Evolutionary conservation across 805 yeast genomes (phyloP), one percentile per base, ranked within the genome.

Genomic region (Saccharomycopsis vini): DNA sequence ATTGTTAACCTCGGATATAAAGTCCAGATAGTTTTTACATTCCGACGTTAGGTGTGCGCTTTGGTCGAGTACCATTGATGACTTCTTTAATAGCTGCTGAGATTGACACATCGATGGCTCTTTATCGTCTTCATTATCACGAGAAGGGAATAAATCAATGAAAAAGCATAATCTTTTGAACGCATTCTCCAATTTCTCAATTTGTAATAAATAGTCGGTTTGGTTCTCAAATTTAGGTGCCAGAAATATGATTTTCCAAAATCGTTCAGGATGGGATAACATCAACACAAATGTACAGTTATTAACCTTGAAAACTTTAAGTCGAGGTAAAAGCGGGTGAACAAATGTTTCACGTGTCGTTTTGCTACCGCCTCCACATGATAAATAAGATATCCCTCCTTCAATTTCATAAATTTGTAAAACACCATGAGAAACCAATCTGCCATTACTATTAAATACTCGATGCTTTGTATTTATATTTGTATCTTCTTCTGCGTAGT

Each of bases 311-410:
- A 45, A 45, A 16, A 40, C 36, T 29, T 45, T 40, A 6, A 45
- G 19, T 22, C 36, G 23, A 4, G 48, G 48, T 18, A 45, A 32
- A 21, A 45, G 30, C 5, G 48, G 48, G 19, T 45, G 48, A 13
- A 45, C 48, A 45, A 45, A 41, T 5, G 48, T 36, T 28, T 45
- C 48, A 9, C 48, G 20, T 7, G 48, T 45, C 15, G 42, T 45
- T 21, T 36, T 36, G 19, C 20, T 35, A 5, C 45, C 43, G 6
- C 48, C 48, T 7, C 48, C 48, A 32, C 48, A 45, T 10, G 41
- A 34, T 19, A 45, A 13, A 28, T 40, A 45, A 5, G 28, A n/a
- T 4, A 45, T 41, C 5, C 48, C 48, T 9, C 42, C 42, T 41
- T 45, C 48, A 36, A 45, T 30, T 28, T 45, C 48, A 26, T 45